These are phyloP conservation scores for Aspergillus eucalypticola DNA, from an alignment of 2,329 filamentous ascomycete species.

Conservation along the genomic window DNA sequence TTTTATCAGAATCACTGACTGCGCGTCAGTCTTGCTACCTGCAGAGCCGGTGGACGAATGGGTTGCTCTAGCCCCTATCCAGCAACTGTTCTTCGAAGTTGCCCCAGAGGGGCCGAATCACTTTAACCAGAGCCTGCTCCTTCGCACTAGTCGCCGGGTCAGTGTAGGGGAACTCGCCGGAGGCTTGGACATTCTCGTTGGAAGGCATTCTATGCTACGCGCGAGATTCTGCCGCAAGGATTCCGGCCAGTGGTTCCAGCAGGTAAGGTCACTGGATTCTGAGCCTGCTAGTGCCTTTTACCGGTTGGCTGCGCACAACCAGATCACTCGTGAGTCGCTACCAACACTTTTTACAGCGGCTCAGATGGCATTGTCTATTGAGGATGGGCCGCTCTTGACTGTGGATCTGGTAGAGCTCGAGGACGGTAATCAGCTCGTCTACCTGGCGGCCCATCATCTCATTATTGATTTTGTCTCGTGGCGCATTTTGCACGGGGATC, in stretches of 20 bases:
- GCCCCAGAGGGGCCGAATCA: not conserved
- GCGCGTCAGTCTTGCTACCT: not conserved
- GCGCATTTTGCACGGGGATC: conserved; percentile 14
- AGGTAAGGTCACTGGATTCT: not conserved
- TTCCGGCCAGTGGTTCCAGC: conserved; percentile 2
- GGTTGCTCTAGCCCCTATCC: not conserved
- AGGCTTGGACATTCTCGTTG: conserved; percentile 3
- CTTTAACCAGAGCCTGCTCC: not conserved
- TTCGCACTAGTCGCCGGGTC: not conserved
- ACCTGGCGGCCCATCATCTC: conserved; percentile 1
- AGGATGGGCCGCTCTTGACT: not conserved
- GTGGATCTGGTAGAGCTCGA: not conserved
- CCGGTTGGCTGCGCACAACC: not conserved
- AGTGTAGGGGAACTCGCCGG: not conserved
- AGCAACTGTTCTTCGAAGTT: conserved; percentile 6
- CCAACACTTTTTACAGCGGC: not conserved
- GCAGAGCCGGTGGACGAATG: not conserved
- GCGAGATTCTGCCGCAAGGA: conserved; percentile 10
- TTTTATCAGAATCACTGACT: too few species aligned
- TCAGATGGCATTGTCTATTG: not conserved
- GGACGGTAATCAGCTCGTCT: not conserved
- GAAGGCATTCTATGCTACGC: conserved; percentile 16
- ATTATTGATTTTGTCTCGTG: conserved; percentile 21
- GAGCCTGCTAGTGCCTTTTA: not conserved
- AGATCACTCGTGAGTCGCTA: not conserved